phyloP scores from a whole-genome alignment of 1,284 basidiomycete genomes.

The Moniliophthora roreri region DNA sequence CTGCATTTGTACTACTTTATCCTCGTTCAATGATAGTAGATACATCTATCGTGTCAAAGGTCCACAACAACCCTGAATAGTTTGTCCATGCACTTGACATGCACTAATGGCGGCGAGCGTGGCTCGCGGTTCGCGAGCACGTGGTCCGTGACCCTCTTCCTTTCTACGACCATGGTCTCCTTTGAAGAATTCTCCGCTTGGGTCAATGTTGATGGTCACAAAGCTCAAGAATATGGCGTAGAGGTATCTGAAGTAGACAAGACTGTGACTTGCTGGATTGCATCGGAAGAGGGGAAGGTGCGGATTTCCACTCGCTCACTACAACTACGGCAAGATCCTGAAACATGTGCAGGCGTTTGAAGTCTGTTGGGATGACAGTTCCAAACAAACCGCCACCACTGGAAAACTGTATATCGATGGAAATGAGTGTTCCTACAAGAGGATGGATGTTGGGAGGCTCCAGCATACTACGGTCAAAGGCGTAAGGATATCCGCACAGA shows the following conservation, averaged over 20 bases:
- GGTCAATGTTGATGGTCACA: conserved; percentile 3
- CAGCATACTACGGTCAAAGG: not conserved
- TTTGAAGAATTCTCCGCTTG: not conserved
- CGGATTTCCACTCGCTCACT: not conserved
- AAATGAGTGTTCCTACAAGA: not conserved
- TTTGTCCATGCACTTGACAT: too few species aligned
- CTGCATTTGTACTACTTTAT: too few species aligned
- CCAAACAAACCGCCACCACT: not conserved
- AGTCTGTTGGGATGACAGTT: conserved; percentile 1
- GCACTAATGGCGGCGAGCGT: too few species aligned
- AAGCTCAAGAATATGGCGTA: not conserved
- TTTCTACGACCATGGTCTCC: too few species aligned
- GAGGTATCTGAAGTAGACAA: conserved; percentile 2
- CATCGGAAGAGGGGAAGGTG: conserved; percentile 10
- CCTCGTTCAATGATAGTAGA: too few species aligned
- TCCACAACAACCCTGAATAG: too few species aligned
- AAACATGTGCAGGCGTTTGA: not conserved
- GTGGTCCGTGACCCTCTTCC: too few species aligned
- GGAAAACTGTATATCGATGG: not conserved
- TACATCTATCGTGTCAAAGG: too few species aligned
- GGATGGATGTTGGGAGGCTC: too few species aligned
- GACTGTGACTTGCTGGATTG: conserved; percentile 10
- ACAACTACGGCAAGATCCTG: not conserved
- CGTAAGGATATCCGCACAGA: not conserved
- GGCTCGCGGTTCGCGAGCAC: too few species aligned